Conservation (phyloP, 1,139 yeast genomes). For the Candida glucosophila region DNA sequence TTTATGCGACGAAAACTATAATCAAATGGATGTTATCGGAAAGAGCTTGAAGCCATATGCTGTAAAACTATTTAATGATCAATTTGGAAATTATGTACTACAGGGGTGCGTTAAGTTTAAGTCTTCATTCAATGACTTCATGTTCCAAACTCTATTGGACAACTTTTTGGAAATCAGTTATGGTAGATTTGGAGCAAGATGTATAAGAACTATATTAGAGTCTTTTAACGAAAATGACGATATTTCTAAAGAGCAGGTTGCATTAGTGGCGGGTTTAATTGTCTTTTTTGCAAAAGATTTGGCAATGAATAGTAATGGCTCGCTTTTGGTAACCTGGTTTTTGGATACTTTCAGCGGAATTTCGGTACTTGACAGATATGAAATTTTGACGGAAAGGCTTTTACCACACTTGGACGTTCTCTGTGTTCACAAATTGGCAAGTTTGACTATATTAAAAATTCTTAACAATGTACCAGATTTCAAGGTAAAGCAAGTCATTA, state of each 20-base stretch:
- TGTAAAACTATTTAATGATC: slow-evolving; percentile 83
- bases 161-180: slow-evolving; percentile 77
- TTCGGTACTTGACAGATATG: slow-evolving; percentile 33
- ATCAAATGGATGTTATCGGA: slow-evolving; percentile 66
- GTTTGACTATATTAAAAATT: slow-evolving; percentile 73
- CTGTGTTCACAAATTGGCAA: slow-evolving; percentile 82
- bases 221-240: slow-evolving; percentile 40
- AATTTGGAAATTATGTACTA: slow-evolving; percentile 91
- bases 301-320: slow-evolving; percentile 81
- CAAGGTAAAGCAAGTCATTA: slow-evolving; percentile 50
- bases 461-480: slow-evolving; percentile 62
- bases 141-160: slow-evolving; percentile 74
- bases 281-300: slow-evolving; percentile 72
- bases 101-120: slow-evolving; percentile 92
- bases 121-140: slow-evolving; percentile 79
- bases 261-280: slow-evolving; percentile 73
- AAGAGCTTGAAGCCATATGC: slow-evolving; percentile 73
- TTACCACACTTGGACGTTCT: slow-evolving; percentile 54
- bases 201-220: slow-evolving; percentile 88
- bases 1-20: slow-evolving; percentile 47
- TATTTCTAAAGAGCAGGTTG: slow-evolving; percentile 54
- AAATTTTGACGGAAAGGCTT: slow-evolving; percentile 39
- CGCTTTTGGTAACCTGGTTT: slow-evolving; percentile 86
- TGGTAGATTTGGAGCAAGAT: slow-evolving; percentile 92
- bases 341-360: slow-evolving; percentile 74